phyloP scores from a whole-genome alignment of 75 land plant species.

The Pinus tabuliformis region DNA sequence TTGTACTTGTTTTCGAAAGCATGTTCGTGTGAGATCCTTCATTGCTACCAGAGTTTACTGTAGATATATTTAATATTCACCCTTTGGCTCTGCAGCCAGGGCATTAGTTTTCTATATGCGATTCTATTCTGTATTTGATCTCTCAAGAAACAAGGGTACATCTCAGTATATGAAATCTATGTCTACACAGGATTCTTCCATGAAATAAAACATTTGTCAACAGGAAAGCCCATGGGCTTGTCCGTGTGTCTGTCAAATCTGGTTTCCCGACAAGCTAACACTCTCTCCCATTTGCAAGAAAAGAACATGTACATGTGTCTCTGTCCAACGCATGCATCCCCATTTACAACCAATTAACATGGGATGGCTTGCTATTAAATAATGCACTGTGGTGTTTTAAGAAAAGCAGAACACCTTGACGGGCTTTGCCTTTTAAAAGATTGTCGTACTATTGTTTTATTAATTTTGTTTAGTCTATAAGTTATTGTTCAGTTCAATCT shows the following conservation, averaged over 20 bases:
- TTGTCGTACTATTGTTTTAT: background rate
- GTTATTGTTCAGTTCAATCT: background rate
- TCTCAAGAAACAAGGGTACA: background rate
- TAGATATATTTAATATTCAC: background rate
- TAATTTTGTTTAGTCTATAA: background rate
- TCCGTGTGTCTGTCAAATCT: background rate
- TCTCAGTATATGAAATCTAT: background rate
- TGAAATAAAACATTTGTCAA: background rate
- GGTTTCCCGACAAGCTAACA: background rate
- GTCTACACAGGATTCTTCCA: background rate
- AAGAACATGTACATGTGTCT: background rate
- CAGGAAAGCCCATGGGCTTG: background rate
- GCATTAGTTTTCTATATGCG: background rate
- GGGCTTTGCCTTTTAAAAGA: background rate
- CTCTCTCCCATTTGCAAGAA: background rate
- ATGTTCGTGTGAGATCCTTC: background rate
- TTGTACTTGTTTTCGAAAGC: background rate
- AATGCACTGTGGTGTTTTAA: background rate
- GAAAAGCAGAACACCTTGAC: background rate
- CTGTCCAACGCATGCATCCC: background rate
- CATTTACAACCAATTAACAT: background rate
- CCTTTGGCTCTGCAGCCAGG: background rate
- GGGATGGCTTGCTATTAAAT: background rate
- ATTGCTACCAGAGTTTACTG: background rate
- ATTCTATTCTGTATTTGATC: background rate